A percentile compares a stretch with the other conserved stretches of the same genome.
These are phyloP conservation scores for Lentinus polychrous DNA, from an alignment of 1,284 basidiomycete species.

Conservation along the genomic window DNA sequence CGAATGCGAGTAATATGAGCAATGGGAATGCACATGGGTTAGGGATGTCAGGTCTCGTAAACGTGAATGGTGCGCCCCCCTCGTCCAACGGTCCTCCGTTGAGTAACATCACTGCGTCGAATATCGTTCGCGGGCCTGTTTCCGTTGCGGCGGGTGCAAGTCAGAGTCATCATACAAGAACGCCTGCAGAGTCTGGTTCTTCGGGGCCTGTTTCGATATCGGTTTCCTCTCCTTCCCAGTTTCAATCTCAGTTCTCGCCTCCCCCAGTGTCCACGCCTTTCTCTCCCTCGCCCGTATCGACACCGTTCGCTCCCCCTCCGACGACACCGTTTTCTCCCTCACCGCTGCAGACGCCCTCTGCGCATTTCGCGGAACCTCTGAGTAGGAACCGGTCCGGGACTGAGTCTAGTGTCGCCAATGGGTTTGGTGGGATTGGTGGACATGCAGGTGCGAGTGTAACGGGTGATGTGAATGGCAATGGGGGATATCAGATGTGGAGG, in stretches of 20 bases:
- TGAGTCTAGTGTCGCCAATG: not conserved
- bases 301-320: not conserved
- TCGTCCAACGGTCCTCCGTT: too few relatives aligned
- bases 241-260: not conserved
- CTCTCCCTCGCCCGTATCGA: slow-evolving; percentile 10
- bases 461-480: not conserved
- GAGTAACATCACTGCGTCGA: too few relatives aligned
- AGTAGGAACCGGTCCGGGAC: slow-evolving; percentile 20
- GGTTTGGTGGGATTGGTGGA: too few relatives aligned
- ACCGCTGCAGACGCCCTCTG: slow-evolving; percentile 8
- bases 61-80: too few relatives aligned
- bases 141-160: slow-evolving; percentile 7
- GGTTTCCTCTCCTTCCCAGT: too few relatives aligned
- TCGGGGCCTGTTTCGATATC: not conserved
- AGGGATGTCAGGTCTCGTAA: too few relatives aligned
- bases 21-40: not conserved
- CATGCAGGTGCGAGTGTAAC: too few relatives aligned
- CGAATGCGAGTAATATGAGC: slow-evolving; percentile 9
- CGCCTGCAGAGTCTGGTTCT: slow-evolving; percentile 18
- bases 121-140: slow-evolving; percentile 8
- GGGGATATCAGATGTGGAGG: slow-evolving; percentile 19
- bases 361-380: slow-evolving; percentile 19
- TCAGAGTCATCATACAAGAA: slow-evolving; percentile 13
- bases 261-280: slow-evolving; percentile 10
- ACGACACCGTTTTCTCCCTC: slow-evolving; percentile 17